These are phyloP conservation scores for Aegilops speltoides DNA, from an alignment of 176 grass and related monocot genomes.

Conservation along the genomic window DNA sequence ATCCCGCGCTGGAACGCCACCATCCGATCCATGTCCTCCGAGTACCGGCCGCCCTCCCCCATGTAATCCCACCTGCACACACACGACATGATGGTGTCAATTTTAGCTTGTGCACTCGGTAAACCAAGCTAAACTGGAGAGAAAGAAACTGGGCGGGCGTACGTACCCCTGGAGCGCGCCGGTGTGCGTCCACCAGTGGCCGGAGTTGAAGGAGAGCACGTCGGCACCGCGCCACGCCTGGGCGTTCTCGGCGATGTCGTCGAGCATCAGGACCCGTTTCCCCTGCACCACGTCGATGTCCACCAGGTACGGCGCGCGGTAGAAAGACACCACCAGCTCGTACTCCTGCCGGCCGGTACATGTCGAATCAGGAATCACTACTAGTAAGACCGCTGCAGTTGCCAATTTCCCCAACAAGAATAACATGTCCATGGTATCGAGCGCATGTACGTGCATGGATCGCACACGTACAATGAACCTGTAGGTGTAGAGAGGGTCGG, in stretches of 20 bases:
- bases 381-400: neutral
- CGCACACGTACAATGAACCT: slow-evolving; percentile 56
- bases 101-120: neutral
- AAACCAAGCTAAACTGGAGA: neutral
- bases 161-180: slow-evolving; percentile 71
- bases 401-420: no score
- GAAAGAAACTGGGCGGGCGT: neutral
- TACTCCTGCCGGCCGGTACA: slow-evolving; percentile 53
- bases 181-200: slow-evolving; percentile 98
- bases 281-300: slow-evolving; percentile 78
- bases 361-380: neutral
- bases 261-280: slow-evolving; percentile 64
- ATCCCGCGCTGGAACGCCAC: slow-evolving; percentile 77
- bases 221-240: slow-evolving; percentile 76
- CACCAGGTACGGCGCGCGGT: slow-evolving; percentile 88
- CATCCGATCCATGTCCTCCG: slow-evolving; percentile 78
- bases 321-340: slow-evolving; percentile 60
- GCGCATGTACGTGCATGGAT: neutral
- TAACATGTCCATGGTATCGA: neutral
- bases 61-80: slow-evolving; percentile 89
- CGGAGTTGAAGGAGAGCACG: slow-evolving; percentile 90
- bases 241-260: slow-evolving; percentile 69
- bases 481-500: slow-evolving; percentile 82
- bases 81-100: neutral
- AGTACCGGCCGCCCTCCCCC: slow-evolving; percentile 50